These are phyloP conservation scores for Hyaloscypha variabilis DNA, from an alignment of 495 filamentous ascomycete genomes.

Conservation along the genomic window DNA sequence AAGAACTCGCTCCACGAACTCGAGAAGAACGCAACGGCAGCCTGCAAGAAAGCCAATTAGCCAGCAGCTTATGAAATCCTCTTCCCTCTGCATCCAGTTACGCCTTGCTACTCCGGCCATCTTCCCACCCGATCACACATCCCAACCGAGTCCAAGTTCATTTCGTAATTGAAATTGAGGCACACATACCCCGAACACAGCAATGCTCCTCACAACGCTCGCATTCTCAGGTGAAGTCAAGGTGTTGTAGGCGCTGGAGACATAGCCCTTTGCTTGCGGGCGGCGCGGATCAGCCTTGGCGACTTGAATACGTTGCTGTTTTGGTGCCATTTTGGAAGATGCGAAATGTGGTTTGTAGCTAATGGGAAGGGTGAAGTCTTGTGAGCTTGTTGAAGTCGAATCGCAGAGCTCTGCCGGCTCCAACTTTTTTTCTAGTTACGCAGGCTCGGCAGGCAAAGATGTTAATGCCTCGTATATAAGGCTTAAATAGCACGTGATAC, in stretches of 20 bases:
- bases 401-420: background rate
- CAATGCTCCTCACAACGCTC: constrained; percentile 70
- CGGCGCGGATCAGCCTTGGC: constrained; percentile 32
- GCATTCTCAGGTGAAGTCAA: constrained; percentile 74
- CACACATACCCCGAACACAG: constrained; percentile 72
- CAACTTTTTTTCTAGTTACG: background rate
- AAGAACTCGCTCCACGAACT: constrained; percentile 76
- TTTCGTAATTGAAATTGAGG: background rate
- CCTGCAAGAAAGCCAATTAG: constrained; percentile 43
- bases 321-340: constrained; percentile 31
- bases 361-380: background rate
- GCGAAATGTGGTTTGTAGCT: background rate
- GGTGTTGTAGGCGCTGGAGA: constrained; percentile 58
- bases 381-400: constrained; percentile 1
- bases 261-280: constrained; percentile 50
- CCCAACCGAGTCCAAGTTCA: background rate
- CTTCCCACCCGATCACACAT: background rate
- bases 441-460: background rate
- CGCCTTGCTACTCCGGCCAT: no score
- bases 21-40: constrained; percentile 72
- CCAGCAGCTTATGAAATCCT: background rate
- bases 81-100: background rate
- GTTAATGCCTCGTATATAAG: background rate
- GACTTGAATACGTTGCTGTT: constrained; percentile 42
- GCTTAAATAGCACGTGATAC: background rate